Evolutionary conservation across 2,329 filamentous ascomycete species (phyloP).

Genomic region (Paracoccidioides lutzii): DNA sequence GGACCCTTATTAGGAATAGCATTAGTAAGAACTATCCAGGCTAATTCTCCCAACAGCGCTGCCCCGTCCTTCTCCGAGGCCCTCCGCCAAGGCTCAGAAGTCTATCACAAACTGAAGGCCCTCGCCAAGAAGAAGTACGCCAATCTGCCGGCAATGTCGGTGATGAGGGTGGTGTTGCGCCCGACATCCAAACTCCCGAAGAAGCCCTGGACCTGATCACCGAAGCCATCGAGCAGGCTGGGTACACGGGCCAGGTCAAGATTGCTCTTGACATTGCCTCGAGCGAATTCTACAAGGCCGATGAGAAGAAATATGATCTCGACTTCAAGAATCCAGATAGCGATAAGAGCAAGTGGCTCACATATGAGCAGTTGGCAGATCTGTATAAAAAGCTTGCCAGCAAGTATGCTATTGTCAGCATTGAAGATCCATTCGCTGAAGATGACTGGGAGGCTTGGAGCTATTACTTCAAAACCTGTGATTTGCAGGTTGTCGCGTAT

Average conservation of each 20-base stretch:
- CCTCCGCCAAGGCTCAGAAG: slow-evolving; percentile 90
- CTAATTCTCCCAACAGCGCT: slow-evolving; percentile 36
- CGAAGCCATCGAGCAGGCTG: slow-evolving; percentile 83
- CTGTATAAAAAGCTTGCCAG: slow-evolving; percentile 74
- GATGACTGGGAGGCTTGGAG: slow-evolving; percentile 99
- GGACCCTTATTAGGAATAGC: slow-evolving; percentile 19
- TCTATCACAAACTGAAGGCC: slow-evolving; percentile 94
- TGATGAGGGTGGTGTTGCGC: slow-evolving; percentile 98
- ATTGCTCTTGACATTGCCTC: slow-evolving; percentile 99
- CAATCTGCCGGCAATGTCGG: slow-evolving; percentile 98
- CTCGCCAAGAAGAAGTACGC: slow-evolving; percentile 98
- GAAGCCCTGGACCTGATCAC: slow-evolving; percentile 96
- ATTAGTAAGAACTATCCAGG: slow-evolving; percentile 3
- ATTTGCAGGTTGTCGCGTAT: slow-evolving; percentile 87
- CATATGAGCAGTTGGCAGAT: slow-evolving; percentile 90
- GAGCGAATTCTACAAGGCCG: slow-evolving; percentile 97
- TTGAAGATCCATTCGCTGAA: slow-evolving; percentile 98
- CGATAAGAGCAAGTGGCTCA: slow-evolving; percentile 94
- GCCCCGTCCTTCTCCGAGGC: slow-evolving; percentile 90
- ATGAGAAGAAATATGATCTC: slow-evolving; percentile 98
- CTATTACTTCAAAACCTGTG: slow-evolving; percentile 99
- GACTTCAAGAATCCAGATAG: slow-evolving; percentile 99
- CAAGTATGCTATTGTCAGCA: slow-evolving; percentile 98
- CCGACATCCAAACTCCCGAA: slow-evolving; percentile 92
- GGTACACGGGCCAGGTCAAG: slow-evolving; percentile 91